Evolutionary conservation across 2,329 filamentous ascomycete species (phyloP), one percentile per base, ranked within the genome.

Genomic region (Pseudopithomyces maydicus): DNA sequence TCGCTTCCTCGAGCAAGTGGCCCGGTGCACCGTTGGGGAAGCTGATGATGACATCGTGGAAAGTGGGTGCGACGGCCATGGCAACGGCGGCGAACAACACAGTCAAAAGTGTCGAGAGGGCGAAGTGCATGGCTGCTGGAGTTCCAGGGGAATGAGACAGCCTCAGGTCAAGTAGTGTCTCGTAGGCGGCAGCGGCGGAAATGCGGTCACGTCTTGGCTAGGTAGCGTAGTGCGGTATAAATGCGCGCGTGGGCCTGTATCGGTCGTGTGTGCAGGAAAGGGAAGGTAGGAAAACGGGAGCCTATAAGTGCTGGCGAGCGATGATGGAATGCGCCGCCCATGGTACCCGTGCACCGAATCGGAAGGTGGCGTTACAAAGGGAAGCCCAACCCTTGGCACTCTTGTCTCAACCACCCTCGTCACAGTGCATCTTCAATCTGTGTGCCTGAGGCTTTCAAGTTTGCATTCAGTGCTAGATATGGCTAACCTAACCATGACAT

Each of bases 21-120:
- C 89, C 80, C 19, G 91, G 88, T 66, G 87, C 89, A 46, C 85
- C 82, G 50, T 87, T 80, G 22, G 89, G 86, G 72, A 92, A 97
- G 70, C 85, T 91, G 69, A 97, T 82, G 66, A 97, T 88, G 62
- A 96, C 86, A 35, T 86, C 85, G 76, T 91, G 91, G 71, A 88
- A 84, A 10, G n/a, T 33, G 1, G 79, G 77, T 48, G 77, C 68
- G 20, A 81, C 80, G 55, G 89, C 88, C 67, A 90, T 83, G 59
- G 85, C 87, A 58, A 86, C 74, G 29, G 82, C 81, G 60, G 86
- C 81, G 50, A 89, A 79, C 56, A 87, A 74, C 59, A 86, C 79
- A 52, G 88, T 77, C 41, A 90, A 77, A 49, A 86, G 75, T 52
- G 85, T 77, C 61, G 85, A 72, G 65, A 89, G 68, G 58, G 84